Percentiles rank a stretch among this genome's conserved stretches.
Evolutionary conservation across 495 filamentous ascomycete species (phyloP).

Genomic region (Annulohypoxylon maeteangense): DNA sequence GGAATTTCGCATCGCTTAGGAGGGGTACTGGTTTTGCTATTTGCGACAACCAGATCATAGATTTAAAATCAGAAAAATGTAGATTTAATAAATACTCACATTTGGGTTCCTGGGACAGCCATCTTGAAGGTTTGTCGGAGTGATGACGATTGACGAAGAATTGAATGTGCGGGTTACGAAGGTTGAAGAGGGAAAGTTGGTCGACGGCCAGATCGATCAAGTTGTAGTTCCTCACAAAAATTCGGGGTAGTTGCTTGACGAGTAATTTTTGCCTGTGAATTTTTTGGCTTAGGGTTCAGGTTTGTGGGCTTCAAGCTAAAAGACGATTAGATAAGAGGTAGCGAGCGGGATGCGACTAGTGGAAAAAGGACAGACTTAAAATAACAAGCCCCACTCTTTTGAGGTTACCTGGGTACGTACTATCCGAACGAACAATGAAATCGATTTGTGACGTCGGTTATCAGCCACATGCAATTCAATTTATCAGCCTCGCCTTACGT

Average conservation of each 20-base stretch:
- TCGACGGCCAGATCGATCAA: constrained; percentile 34
- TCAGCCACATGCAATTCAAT: constrained; percentile 27
- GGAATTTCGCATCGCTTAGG: background rate
- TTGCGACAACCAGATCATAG: background rate
- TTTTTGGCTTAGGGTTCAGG: constrained; percentile 48
- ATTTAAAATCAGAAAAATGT: background rate
- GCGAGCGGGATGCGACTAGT: background rate
- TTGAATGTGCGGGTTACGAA: constrained; percentile 22
- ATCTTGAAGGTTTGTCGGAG: constrained; percentile 55
- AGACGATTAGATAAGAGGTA: constrained; percentile 14
- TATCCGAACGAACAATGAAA: background rate
- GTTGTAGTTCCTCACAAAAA: constrained; percentile 34
- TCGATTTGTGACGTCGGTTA: constrained; percentile 19
- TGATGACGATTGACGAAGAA: constrained; percentile 42
- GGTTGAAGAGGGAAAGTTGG: constrained; percentile 26
- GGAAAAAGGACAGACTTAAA: constrained; percentile 6
- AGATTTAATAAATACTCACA: constrained; percentile 56
- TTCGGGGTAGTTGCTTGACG: constrained; percentile 34
- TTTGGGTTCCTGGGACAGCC: constrained; percentile 63
- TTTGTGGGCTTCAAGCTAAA: constrained; percentile 41
- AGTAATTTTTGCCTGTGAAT: constrained; percentile 34
- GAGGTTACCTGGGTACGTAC: constrained; percentile 2
- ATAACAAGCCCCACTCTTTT: background rate
- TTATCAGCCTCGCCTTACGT: constrained; percentile 39
- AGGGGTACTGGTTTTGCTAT: constrained; percentile 8